Conservation (phyloP, 2,329 filamentous ascomycete species). For the Trichoderma harzianum region DNA sequence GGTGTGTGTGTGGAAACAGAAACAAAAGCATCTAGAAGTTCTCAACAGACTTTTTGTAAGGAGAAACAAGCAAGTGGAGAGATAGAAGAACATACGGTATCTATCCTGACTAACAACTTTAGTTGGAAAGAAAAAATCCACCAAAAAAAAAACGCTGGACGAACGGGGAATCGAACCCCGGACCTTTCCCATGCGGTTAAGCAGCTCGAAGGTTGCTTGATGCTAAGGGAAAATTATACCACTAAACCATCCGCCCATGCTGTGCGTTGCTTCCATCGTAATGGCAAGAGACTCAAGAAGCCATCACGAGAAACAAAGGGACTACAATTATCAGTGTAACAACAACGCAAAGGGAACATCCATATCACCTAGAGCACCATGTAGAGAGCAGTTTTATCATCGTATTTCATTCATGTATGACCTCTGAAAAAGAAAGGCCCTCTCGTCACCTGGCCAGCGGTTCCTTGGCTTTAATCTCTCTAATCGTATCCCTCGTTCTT, state of each 20-base stretch:
- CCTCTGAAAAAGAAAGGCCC: neutral
- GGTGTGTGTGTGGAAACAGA: neutral
- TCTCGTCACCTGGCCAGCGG: neutral
- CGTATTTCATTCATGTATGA: neutral
- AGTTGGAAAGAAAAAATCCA: neutral
- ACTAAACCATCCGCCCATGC: conserved; percentile 19
- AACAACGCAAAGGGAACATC: neutral
- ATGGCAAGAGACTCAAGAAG: neutral
- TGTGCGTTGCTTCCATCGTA: neutral
- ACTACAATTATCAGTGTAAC: neutral
- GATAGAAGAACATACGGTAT: no score
- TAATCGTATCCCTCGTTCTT: conserved; percentile 55
- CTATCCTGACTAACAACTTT: neutral
- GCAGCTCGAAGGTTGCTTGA: neutral
- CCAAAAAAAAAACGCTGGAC: conserved; percentile 12
- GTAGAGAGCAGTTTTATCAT: neutral
- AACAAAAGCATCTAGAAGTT: neutral
- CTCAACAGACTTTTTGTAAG: neutral
- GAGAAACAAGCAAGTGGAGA: neutral
- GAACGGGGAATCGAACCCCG: conserved; percentile 22
- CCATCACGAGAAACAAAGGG: neutral
- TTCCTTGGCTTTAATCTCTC: conserved; percentile 54
- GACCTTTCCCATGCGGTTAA: conserved; percentile 20
- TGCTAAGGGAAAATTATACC: conserved; percentile 21
- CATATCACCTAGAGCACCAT: neutral